Evolutionary conservation across 78 protist genomes (phyloP), one percentile per base, ranked within the genome.

Genomic region (Speleostelium caveatum): DNA sequence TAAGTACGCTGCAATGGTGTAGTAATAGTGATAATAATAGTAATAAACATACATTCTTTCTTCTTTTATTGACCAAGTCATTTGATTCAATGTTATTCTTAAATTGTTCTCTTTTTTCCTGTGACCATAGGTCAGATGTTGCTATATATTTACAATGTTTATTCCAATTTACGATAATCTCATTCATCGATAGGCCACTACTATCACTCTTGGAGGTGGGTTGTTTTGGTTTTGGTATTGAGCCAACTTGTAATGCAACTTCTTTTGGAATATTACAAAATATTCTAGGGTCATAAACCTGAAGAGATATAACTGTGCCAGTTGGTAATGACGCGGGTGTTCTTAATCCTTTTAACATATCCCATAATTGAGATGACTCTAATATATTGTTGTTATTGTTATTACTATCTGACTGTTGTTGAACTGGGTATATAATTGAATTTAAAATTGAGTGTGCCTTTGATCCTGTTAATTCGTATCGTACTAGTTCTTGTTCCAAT

Each of bases 401-500:
- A 8, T 26, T 32, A 2, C 45, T 75, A 28, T 51, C 38, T 16
- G 8, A 30, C 21, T 22, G 12, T 4, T 1, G 2, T 67, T 65
- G 33, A 17, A 22, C 1, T 62, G 86, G 85, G 22, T 49, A 33
- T 35, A 75, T n/a, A 36, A 74, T 38, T 21, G 62, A 35, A 17
- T 86, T 51, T 38, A 88, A 62, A 8, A 75, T 35, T 5, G 53
- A 12, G 26, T 74, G 73, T n/a, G 86, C 42, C 22, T 88, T 76
- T 26, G 86, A 65, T 17, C 94, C 94, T 19, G 87, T 88, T 28
- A 88, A 39, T 32, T 75, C 87, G 24, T 75, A 88, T 72, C 94
- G 62, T 51, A 55, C 75, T 42, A 88, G 24, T 39, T 75, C 59
- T 19, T 63, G 68, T 12, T 61, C 55, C 2, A 88, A 26, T 16